Base-by-base conservation (phyloP, 2,329 filamentous ascomycete genomes). In the Fusarium nygamai region DNA sequence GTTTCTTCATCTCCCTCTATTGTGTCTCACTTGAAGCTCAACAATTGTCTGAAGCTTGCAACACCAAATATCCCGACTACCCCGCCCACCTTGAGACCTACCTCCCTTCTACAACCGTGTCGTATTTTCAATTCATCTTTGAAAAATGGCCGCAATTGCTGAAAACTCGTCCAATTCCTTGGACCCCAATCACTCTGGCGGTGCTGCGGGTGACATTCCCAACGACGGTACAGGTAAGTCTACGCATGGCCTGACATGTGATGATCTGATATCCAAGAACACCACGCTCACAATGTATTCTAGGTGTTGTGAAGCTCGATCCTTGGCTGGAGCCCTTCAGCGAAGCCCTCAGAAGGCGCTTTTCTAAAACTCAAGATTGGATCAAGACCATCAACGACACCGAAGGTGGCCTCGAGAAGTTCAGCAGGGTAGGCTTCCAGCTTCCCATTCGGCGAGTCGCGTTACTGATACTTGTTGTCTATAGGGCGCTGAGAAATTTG, bases 351-450 rank as follows among this genome's bases (percentile, higher is more conserved):
- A 92, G 90, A 82, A 89, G 90, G 69, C 91, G 96, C 80, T 98
- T 92, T 83, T 84, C 89, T 66, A 94, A 93, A 81, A 91, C 95
- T 17, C 92, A 97, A 78, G 86, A 93, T 67, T 98, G 96, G 96
- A 93, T 98, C 80, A 91, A 93, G 81, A 92, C 86, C 34, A 94
- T 99, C 80, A 86, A 97, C 72, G 88, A 94, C 41, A 90, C 89
- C 3, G 96, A 99, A 83, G 96, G 96, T 57, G 94, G 96, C 22
- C 82, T 99, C 48, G 94, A 97, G 69, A 94, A 96, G 82, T 99
- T 98, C 85, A 96, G 93, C 78, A 93, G 89, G 84, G 94, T 94
- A 82, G 69, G 87, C n/a, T 48, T 43, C 22, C 39, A 41, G 39
- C 29, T 56, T 54, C 16, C 34, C 20, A 29, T 46, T 29, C 27